Base-by-base conservation (phyloP, 2,329 filamentous ascomycete species). In the Arthrobotrys musiformis region DNA sequence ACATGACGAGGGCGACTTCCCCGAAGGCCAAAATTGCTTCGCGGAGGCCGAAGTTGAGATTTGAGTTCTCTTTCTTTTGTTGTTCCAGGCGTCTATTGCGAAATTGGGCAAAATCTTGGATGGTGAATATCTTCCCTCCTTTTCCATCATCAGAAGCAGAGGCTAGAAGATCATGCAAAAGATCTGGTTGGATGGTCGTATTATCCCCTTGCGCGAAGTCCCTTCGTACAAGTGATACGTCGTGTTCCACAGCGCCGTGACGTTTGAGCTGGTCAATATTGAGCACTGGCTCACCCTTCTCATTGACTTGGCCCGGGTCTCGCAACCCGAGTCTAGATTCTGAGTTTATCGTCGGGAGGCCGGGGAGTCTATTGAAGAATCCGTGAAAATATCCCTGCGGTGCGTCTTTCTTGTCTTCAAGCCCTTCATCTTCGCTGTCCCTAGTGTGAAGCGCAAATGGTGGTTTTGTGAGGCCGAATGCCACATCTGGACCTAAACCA, bases 211-310 rank as follows among this genome's bases (percentile, higher is more conserved):
- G 79, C 4, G 76, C 79, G 13, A 79, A 19, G 52, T 81, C 79
- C 17, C 78, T 69, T 6, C 83, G 79, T 0, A 80, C 80, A 0
- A 84, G 79, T 6, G 81, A 82, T 24, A 79, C 82, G 63, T 84
- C 83, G 62, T 84, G 83, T 77, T 84, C 83, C 22, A 84, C 79
- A 1, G 79, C 77, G 35, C 81, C 80, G 79, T 84, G 83, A 26
- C 79, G 81, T n/a, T 79, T 79, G 0, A 84, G 67, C 52, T 83
- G 80, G 28, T 82, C 81, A 7, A 84, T 80, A 61, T 81, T 79
- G 50, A 83, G 9, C 4, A 69, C 75, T 2, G 63, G 37, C 1
- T 48, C 62, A 2, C 76, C 73, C 9, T 58, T 64, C 4, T 76
- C 61, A 58, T 80, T 79, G 30, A 78, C 63, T 30, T 80, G 79